Conservation (phyloP, 768 basidiomycete species). For the Lactarius indigo region DNA sequence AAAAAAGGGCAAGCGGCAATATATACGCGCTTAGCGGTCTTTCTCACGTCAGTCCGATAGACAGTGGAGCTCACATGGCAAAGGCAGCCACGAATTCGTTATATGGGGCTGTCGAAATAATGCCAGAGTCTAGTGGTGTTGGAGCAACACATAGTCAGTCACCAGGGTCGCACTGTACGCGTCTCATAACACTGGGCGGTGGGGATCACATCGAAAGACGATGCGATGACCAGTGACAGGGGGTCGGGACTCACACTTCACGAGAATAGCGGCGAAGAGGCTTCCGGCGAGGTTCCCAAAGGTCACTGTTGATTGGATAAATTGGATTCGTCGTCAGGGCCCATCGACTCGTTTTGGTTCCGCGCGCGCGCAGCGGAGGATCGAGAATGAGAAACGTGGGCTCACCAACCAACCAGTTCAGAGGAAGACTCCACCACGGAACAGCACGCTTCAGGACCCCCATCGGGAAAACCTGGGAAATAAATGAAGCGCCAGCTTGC, state of each 20-base stretch:
- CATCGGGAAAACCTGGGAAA: slow-evolving; percentile 61
- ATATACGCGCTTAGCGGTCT: background rate
- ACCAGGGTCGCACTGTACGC: too few species aligned
- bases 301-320: slow-evolving; percentile 40
- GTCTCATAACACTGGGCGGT: background rate
- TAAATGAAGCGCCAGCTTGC: background rate
- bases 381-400: background rate
- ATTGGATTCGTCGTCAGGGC: background rate
- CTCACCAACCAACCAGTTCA: slow-evolving; percentile 68
- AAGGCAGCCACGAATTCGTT: slow-evolving; percentile 47
- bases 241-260: slow-evolving; percentile 48
- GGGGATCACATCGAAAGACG: background rate
- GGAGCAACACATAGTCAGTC: slow-evolving; percentile 1
- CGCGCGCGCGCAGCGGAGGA: background rate
- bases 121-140: slow-evolving; percentile 47
- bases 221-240: background rate
- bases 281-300: slow-evolving; percentile 70
- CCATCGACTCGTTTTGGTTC: too few species aligned
- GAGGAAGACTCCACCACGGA: slow-evolving; percentile 65
- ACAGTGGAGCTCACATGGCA: slow-evolving; percentile 47
- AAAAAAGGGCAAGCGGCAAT: background rate
- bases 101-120: slow-evolving; percentile 59
- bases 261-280: slow-evolving; percentile 61
- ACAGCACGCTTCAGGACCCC: slow-evolving; percentile 55
- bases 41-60: background rate